These are phyloP conservation scores for Fulvia fulva DNA, from an alignment of 2,329 filamentous ascomycete genomes.

Conservation along the genomic window DNA sequence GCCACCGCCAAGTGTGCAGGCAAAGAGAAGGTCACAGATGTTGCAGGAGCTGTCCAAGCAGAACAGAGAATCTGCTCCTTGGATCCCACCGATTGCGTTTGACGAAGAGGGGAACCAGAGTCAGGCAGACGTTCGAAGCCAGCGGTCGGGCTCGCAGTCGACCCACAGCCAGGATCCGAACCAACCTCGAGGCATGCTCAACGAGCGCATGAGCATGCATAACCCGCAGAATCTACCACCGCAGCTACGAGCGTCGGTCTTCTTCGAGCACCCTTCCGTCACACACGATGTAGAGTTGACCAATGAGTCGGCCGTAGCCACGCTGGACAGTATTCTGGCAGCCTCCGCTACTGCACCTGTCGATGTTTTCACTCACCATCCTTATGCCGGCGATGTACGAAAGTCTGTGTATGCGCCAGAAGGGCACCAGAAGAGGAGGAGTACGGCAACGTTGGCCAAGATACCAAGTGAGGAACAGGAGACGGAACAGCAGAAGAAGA, in stretches of 20 bases:
- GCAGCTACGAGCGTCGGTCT: conserved; percentile 83
- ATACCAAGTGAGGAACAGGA: neutral
- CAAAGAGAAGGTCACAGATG: conserved; percentile 70
- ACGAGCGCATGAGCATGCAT: conserved; percentile 36
- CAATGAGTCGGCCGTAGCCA: conserved; percentile 79
- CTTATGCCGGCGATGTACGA: conserved; percentile 72
- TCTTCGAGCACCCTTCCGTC: conserved; percentile 69
- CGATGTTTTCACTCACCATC: conserved; percentile 85
- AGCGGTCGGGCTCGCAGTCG: conserved; percentile 13
- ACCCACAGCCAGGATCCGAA: conserved; percentile 6
- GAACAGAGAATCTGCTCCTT: conserved; percentile 50
- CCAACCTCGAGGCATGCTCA: conserved; percentile 22
- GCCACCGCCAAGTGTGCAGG: conserved; percentile 59
- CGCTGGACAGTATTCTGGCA: conserved; percentile 86
- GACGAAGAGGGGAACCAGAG: conserved; percentile 10
- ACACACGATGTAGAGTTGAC: conserved; percentile 54
- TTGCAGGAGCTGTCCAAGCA: conserved; percentile 50
- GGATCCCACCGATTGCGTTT: conserved; percentile 36
- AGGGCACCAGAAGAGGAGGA: conserved; percentile 17
- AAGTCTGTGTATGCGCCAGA: conserved; percentile 65
- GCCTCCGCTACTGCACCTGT: conserved; percentile 85
- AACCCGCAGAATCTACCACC: conserved; percentile 60
- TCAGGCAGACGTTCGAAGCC: conserved; percentile 4
- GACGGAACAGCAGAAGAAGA: conserved; percentile 9
- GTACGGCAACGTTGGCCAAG: conserved; percentile 9